Base-by-base conservation (phyloP, 805 yeast genomes). In the Suhomyces canberraensis region DNA sequence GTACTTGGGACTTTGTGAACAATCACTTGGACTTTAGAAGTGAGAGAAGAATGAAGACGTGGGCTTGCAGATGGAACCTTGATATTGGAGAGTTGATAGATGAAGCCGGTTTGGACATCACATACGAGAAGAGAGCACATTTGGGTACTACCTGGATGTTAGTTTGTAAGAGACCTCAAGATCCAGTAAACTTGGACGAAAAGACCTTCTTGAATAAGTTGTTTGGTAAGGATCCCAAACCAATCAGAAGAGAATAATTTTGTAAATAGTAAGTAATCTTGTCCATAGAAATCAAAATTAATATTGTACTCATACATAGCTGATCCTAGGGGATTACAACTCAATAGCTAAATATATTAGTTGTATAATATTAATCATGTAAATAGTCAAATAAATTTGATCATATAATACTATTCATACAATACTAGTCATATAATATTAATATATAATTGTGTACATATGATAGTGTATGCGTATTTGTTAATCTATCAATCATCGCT, bases 11-110 rank as follows among this genome's bases (percentile, higher is more conserved):
- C 36, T 77, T 81, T 35, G 75, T 93, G 47, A 93, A 93, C 61
- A 74, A 78, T 19, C 78, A 84, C 38, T 68, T 93, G 58, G 97
- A 93, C 58, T 76, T 78, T 42, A 72, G 93, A 44, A 90, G 96
- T 3, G 89, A 79, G 43, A 76, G 78, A 48, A 81, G 96, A 61
- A 76, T 90, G 64, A 77, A 83, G 41, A 79, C 82, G 3, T 93
- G 98, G 97, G 98, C 96, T 1, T 93, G 98, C 61, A 71, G 98
- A 54, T 93, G 98, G 97, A 93, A 93, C 56, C 66, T 93, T 45
- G 98, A 93, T 55, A 86, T 93, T 47, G 95, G 90, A 16, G 95
- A 84, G 49, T 70, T 93, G 27, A 73, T 93, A 18, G 90, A 84
- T 54, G 79, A 79, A 40, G 81, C 95, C 5, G 95, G 95, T 0